Percentiles rank a stretch among this genome's conserved stretches.
phyloP scores from a whole-genome alignment of 208 protist species.

The Trypanosomatidae sp. region DNA sequence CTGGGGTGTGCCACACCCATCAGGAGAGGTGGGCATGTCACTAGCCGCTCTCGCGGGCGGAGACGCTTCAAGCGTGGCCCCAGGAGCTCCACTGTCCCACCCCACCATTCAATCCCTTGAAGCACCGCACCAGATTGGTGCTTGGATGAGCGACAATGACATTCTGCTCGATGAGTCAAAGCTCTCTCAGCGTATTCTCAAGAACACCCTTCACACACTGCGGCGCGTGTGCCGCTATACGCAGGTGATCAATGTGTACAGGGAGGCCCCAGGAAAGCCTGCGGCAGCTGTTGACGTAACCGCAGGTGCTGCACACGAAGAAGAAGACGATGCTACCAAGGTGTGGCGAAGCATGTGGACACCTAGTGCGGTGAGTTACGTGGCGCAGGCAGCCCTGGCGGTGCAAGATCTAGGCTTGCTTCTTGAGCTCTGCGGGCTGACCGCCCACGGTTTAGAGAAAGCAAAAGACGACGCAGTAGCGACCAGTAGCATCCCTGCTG shows the following conservation, averaged over 20 bases:
- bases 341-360: conserved; percentile 44
- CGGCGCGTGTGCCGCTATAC: conserved; percentile 47
- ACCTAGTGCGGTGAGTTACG: conserved; percentile 31
- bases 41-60: background rate
- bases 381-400: conserved; percentile 65
- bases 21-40: background rate
- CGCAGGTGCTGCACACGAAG: background rate
- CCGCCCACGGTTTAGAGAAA: background rate
- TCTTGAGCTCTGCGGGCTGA: conserved; percentile 25
- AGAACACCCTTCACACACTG: conserved; percentile 47
- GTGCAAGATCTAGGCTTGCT: conserved; percentile 43
- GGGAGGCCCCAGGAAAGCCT: background rate
- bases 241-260: conserved; percentile 40
- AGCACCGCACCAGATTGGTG: background rate
- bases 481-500: conserved; percentile 14
- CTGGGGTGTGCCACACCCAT: conserved; percentile 13
- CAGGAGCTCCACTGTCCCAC: background rate
- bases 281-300: background rate
- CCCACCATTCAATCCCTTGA: background rate
- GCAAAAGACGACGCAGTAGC: background rate
- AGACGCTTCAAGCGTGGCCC: background rate
- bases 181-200: conserved; percentile 37
- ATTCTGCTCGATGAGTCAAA: conserved; percentile 2
- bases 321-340: conserved; percentile 6
- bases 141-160: background rate